Base-by-base conservation (phyloP, 2,329 filamentous ascomycete genomes). In the Leptographium wingfieldii region DNA sequence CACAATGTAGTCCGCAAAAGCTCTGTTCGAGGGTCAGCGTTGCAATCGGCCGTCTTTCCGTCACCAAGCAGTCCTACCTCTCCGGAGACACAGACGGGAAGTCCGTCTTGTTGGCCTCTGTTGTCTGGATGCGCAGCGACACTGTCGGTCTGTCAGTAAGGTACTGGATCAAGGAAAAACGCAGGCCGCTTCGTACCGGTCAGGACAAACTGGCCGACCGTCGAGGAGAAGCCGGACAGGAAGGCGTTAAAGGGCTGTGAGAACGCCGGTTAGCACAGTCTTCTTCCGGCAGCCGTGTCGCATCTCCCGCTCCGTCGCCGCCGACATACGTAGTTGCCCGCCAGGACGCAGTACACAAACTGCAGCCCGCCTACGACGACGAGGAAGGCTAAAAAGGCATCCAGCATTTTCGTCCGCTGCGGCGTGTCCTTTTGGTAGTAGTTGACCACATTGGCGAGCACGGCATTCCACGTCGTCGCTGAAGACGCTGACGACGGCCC, bases 171-270 rank as follows among this genome's bases (percentile, higher is more conserved):
- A 29, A 3, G 22, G 43, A 2, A 7, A 48, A 9, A 14, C 14
- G 16, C 43, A 9, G 43, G 16, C 12, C 38, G 38, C 16, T 46
- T n/a, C 77, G 69, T 85, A 79, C 90, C 90, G 57, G 94, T 96
- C 67, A 99, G 83, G 64, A 99, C 94, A 72, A 99, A 99, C 72
- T 99, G 94, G 63, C 94, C 94, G 64, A 99, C 92, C 1, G 92
- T 94, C 19, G 92, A 90, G 63, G 84, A 86, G 78, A 99, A 99
- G 55, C 94, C 95, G 38, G 92, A 90, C 38, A 99, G 84, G 78
- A 99, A 99, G 65, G 95, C 94, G 73, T 99, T 99, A 80, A 99
- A 99, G 11, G 94, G 94, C 92, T 97, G 69, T 62, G 59, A 46
- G 35, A 61, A 29, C 35, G 12, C 19, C 16, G 3, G 35, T 55